A percentile compares a stretch with the other conserved stretches of the same genome.
Conservation (phyloP, 306 rosid genomes). For the Luffa acutangula region DNA sequence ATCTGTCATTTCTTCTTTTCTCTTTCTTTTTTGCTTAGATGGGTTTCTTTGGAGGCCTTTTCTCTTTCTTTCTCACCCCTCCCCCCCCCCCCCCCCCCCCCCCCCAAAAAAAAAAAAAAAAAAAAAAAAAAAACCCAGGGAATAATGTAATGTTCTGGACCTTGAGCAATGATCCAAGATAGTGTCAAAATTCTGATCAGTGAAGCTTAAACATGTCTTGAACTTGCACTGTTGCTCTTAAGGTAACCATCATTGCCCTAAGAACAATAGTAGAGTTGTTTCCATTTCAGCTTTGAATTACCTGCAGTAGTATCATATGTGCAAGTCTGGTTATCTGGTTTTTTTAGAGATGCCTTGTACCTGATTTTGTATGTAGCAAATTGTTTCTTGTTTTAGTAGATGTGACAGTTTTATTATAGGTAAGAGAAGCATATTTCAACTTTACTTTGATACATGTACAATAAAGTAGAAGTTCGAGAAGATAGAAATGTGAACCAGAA, state of each 20-base stretch:
- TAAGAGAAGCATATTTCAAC: background rate
- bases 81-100: background rate
- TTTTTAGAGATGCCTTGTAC: background rate
- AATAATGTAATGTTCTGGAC: background rate
- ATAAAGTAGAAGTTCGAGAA: background rate
- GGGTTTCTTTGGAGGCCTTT: background rate
- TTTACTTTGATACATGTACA: background rate
- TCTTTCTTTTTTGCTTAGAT: background rate
- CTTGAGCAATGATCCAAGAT: background rate
- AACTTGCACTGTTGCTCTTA: background rate
- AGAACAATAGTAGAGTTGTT: background rate
- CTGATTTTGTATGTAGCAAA: background rate
- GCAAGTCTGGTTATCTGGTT: background rate
- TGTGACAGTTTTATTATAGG: background rate
- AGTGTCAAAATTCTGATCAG: background rate
- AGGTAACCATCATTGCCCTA: background rate
- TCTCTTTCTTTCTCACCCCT: background rate
- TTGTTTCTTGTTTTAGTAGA: background rate
- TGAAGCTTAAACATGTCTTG: background rate
- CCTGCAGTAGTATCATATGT: background rate
- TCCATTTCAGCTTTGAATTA: background rate
- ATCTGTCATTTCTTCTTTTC: background rate
- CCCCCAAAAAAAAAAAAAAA: too few relatives aligned
- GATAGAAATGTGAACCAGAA: background rate
- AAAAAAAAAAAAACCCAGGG: background rate